Base-by-base conservation (phyloP, 805 yeast genomes). In the Suhomyces sp. region DNA sequence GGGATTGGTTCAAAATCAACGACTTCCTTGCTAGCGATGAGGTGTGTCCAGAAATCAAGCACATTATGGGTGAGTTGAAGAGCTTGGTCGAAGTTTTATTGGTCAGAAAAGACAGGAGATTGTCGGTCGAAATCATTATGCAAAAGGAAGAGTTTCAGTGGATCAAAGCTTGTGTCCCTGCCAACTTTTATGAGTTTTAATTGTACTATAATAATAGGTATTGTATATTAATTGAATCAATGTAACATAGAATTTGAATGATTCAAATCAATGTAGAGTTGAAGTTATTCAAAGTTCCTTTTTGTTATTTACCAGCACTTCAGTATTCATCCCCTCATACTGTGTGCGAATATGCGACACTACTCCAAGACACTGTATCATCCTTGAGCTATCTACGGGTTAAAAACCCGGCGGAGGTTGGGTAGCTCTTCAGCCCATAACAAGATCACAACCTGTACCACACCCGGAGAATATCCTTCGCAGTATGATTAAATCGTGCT, bases 1-100 rank as follows among this genome's bases (percentile, higher is more conserved):
- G 99, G 99, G 79, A 78, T 35, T 93, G 98, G 98, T 77, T 73
- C 50, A 76, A 76, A 1, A 70, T 69, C 5, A 49, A 55, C 10
- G 64, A 66, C 19, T 24, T 19, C 31, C 41, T 59, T 43, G 46
- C 43, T 6, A 53, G 53, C 20, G 39, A 21, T 1, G 21, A 59
- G 2, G 56, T 57, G 9, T 50, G 48, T 6, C 10, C 29, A 15
- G 60, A 60, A 24, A 58, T 60, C 15, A 59, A 57, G 46, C 13
- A 17, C 2, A 60, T 67, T 3, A 53, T 69, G 21, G 25, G 20
- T 0, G 58, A 61, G 13, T 58, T 74, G 50, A 65, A 65, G 54
- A 46, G 46, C 22, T 46, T 73, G 6, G 77, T 67, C 12, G 76
- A 72, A 2, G 51, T 47, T 7, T 56, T 74, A 7, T 60, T 75